Evolutionary conservation across 139 green algal genomes (phyloP), one percentile per base, ranked within the genome.

Genomic region (Ostreobium quekettii): DNA sequence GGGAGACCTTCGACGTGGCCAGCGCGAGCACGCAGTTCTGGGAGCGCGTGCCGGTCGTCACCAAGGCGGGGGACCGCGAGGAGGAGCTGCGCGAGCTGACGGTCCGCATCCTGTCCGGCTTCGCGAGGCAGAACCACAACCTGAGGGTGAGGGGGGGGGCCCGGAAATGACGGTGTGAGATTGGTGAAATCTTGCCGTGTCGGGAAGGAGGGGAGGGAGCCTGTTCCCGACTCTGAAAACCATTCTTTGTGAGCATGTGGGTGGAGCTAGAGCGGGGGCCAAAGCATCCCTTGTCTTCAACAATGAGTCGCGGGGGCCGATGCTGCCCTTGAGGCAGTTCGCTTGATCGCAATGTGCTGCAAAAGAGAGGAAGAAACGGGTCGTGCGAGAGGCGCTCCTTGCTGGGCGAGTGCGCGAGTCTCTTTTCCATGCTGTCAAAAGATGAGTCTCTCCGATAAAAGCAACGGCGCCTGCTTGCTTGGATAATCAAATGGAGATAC

Each of bases 1-100:
- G 42, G 39, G 63, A 70, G 11, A 57, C 31, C 32, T 89, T 89
- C 66, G 86, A 92, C 49, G 64, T 85, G 0, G 38, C 75, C 1
- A 80, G 77, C 22, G 83, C 85, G 2, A 76, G 24, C 0, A 91
- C 82, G 2, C 64, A 93, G 6, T 94, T 86, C 60, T 92, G 85
- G 86, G 80, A 83, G 28, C 35, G 66, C 3, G 80, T 91, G 2
- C 83, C 85, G 2, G 79, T 92, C 2, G 65, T 84, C 3, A 7
- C 91, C 2, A 73, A 67, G 24, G 67, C 77, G n/a, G 36, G 71
- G 4, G 87, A 91, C 49, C 39, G 80, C 0, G 84, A 91, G 46
- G 83, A 91, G 46, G 67, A 78, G 37, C 64, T 66, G 4, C 75
- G 82, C 48, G 65, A 84, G 37, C 72, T 91, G 2, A 91, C 73